A percentile compares a stretch with the other conserved stretches of the same genome.
These are phyloP conservation scores for Begonia masoniana DNA, from an alignment of 306 rosid species.

Conservation along the genomic window DNA sequence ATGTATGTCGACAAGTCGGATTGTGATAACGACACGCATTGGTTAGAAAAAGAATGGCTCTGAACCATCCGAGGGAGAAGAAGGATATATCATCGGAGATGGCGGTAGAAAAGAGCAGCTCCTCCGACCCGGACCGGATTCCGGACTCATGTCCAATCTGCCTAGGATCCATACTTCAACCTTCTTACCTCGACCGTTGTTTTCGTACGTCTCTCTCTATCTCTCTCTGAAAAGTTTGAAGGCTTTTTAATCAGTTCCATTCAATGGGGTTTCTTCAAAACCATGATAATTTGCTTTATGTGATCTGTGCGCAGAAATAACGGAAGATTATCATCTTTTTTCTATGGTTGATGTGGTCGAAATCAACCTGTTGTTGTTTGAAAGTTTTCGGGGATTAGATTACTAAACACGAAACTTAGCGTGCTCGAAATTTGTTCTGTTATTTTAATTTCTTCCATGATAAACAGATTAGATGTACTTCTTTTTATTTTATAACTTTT, in stretches of 20 bases:
- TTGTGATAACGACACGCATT: too few relatives aligned
- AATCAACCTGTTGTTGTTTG: too few relatives aligned
- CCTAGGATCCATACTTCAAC: conserved; percentile 39
- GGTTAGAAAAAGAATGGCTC: too few relatives aligned
- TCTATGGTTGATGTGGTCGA: too few relatives aligned
- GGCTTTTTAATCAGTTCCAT: neutral
- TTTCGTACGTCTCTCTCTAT: conserved; percentile 30
- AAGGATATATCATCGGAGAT: neutral
- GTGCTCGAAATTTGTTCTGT: too few relatives aligned
- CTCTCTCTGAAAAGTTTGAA: conserved; percentile 1
- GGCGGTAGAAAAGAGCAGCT: conserved; percentile 1
- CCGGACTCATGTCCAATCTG: conserved; percentile 55
- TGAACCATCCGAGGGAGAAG: too few relatives aligned
- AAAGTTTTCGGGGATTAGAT: too few relatives aligned
- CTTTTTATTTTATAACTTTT: neutral
- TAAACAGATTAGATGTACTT: neutral
- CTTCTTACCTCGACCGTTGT: conserved; percentile 66
- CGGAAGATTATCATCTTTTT: too few relatives aligned
- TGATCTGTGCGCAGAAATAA: too few relatives aligned
- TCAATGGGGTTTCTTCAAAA: neutral
- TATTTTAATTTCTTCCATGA: too few relatives aligned
- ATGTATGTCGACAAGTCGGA: too few relatives aligned
- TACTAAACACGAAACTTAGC: too few relatives aligned
- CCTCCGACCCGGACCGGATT: conserved; percentile 16
- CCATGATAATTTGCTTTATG: neutral